Conservation (phyloP, 116 monocot genomes). For the Iris pallida region DNA sequence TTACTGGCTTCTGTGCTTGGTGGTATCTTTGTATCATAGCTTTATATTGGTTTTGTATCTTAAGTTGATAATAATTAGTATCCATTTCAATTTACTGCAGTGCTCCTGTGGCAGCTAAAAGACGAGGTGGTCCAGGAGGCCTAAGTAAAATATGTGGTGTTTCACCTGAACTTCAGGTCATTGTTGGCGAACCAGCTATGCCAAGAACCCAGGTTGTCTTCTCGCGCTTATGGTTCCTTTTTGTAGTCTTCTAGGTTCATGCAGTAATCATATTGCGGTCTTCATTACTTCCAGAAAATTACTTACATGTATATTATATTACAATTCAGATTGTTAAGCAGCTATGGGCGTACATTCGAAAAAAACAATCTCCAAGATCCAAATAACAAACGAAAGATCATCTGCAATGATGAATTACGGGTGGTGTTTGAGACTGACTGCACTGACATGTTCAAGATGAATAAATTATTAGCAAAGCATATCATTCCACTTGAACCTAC, state of each 20-base stretch:
- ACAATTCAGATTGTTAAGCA: constrained; percentile 88
- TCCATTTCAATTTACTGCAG: constrained; percentile 20
- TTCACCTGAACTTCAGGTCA: constrained; percentile 79
- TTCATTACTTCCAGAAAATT: background rate
- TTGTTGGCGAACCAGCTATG: constrained; percentile 97
- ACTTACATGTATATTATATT: background rate
- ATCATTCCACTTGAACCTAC: constrained; percentile 63
- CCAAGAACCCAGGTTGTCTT: constrained; percentile 78
- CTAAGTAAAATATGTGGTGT: constrained; percentile 92
- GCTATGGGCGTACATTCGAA: constrained; percentile 91
- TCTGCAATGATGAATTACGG: constrained; percentile 90
- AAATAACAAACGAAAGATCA: constrained; percentile 93
- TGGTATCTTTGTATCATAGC: no score
- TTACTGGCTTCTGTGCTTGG: no score
- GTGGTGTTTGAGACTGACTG: constrained; percentile 94
- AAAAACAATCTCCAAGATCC: constrained; percentile 97
- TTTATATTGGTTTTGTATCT: no score
- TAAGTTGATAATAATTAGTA: no score
- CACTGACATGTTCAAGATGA: constrained; percentile 99
- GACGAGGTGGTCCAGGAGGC: constrained; percentile 93
- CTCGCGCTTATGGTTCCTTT: background rate
- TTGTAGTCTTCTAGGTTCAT: background rate
- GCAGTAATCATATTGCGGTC: background rate
- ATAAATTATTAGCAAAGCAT: constrained; percentile 94
- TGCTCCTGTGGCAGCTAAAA: constrained; percentile 52